A percentile compares a stretch with the other conserved stretches of the same genome.
Evolutionary conservation across 1,139 yeast genomes (phyloP).

Genomic region (Meyerozyma elateridarum): DNA sequence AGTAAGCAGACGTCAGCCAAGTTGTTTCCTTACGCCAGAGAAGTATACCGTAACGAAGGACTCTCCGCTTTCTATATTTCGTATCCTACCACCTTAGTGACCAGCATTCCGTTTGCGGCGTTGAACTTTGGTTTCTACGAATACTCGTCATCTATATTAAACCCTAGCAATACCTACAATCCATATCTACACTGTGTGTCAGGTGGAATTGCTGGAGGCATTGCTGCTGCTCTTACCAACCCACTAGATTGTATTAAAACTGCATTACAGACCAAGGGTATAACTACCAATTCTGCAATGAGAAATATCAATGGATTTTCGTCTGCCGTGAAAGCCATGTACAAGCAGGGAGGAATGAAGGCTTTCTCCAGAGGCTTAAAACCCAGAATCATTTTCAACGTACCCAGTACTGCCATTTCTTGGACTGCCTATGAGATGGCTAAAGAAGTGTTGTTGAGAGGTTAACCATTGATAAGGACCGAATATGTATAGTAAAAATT

Average conservation of each 20-base stretch:
- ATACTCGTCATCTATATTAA: slow-evolving; percentile 67
- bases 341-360: slow-evolving; percentile 55
- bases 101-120: slow-evolving; percentile 95
- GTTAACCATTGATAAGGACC: slow-evolving; percentile 9
- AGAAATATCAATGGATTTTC: slow-evolving; percentile 62
- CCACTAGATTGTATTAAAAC: slow-evolving; percentile 96
- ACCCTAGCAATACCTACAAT: slow-evolving; percentile 75
- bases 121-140: slow-evolving; percentile 93
- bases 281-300: slow-evolving; percentile 46
- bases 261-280: slow-evolving; percentile 73
- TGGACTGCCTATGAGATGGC: slow-evolving; percentile 99
- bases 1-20: slow-evolving; percentile 25
- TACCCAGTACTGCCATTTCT: slow-evolving; percentile 95
- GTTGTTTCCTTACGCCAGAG: slow-evolving; percentile 34
- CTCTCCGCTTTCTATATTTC: slow-evolving; percentile 80
- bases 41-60: slow-evolving; percentile 73
- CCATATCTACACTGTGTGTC: slow-evolving; percentile 90
- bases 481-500: slow-evolving; percentile 8
- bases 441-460: slow-evolving; percentile 52
- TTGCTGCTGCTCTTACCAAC: slow-evolving; percentile 93
- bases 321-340: slow-evolving; percentile 70
- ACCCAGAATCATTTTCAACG: slow-evolving; percentile 89
- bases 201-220: slow-evolving; percentile 95
- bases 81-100: slow-evolving; percentile 89
- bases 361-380: slow-evolving; percentile 84